phyloP scores from a whole-genome alignment of 352 stramenopile genomes.

The Hyaloperonospora brassicae region DNA sequence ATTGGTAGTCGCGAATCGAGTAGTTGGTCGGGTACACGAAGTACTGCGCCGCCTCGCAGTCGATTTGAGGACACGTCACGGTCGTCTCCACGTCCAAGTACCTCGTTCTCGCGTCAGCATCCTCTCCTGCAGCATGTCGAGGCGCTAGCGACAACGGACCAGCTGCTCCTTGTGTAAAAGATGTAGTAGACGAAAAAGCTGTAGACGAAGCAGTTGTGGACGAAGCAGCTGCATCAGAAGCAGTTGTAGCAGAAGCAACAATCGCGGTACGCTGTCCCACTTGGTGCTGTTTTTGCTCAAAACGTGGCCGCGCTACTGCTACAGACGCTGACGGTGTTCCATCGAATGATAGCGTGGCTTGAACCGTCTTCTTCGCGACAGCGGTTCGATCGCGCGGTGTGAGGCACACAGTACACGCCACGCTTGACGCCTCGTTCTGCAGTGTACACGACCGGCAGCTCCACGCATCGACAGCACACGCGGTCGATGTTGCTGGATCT shows the following conservation, averaged over 20 bases:
- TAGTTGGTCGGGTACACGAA: constrained; percentile 90
- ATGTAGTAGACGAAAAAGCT: background rate
- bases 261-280: background rate
- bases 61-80: constrained; percentile 39
- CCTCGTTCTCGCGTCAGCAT: constrained; percentile 42
- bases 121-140: constrained; percentile 38
- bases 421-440: constrained; percentile 31
- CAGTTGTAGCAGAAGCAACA: constrained; percentile 1
- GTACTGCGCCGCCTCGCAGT: constrained; percentile 48
- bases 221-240: too few relatives aligned
- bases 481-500: constrained; percentile 4
- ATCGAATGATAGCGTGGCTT: constrained; percentile 1
- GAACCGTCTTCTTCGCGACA: background rate
- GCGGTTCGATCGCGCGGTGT: constrained; percentile 34
- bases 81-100: constrained; percentile 43
- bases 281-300: too few relatives aligned
- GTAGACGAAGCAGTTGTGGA: too few relatives aligned
- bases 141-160: constrained; percentile 12
- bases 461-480: constrained; percentile 9
- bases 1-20: constrained; percentile 91
- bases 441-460: constrained; percentile 62
- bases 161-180: background rate
- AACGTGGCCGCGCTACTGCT: too few relatives aligned
- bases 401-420: constrained; percentile 41
- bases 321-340: background rate